Percentiles rank a stretch among this genome's conserved stretches.
Evolutionary conservation across 345 rosid genomes (phyloP).

Genomic region (Salix exigua): DNA sequence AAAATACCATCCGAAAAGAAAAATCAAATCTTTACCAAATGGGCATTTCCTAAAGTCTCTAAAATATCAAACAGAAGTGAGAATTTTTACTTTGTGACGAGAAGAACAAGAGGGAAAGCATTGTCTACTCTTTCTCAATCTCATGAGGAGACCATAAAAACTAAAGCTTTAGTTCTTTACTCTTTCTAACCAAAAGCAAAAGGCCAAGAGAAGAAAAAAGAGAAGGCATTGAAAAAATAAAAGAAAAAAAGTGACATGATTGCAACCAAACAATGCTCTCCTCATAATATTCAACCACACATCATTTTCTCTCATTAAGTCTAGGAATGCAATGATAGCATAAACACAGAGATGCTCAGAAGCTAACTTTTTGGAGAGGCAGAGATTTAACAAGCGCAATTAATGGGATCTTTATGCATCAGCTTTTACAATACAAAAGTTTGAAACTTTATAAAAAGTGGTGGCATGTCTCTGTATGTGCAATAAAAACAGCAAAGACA

Average conservation of each 20-base stretch:
- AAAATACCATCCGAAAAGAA: not conserved
- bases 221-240: not conserved
- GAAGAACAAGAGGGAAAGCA: slow-evolving; percentile 61
- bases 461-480: slow-evolving; percentile 7
- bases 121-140: slow-evolving; percentile 40
- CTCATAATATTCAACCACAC: slow-evolving; percentile 36
- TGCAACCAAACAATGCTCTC: slow-evolving; percentile 37
- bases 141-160: slow-evolving; percentile 43
- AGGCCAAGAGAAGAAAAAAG: slow-evolving; percentile 13
- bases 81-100: slow-evolving; percentile 42
- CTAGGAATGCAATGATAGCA: slow-evolving; percentile 35
- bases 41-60: not conserved
- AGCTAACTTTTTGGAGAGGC: slow-evolving; percentile 21
- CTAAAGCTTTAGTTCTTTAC: slow-evolving; percentile 22
- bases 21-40: slow-evolving; percentile 4
- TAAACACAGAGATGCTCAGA: slow-evolving; percentile 28
- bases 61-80: slow-evolving; percentile 1
- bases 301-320: slow-evolving; percentile 36
- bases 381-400: slow-evolving; percentile 47
- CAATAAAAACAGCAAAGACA: slow-evolving; percentile 23
- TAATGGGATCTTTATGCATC: slow-evolving; percentile 35
- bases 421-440: slow-evolving; percentile 14
- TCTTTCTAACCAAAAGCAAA: slow-evolving; percentile 38
- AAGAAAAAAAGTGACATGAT: slow-evolving; percentile 37
- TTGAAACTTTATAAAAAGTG: slow-evolving; percentile 21